Evolutionary conservation across 2,329 filamentous ascomycete species (phyloP).

Genomic region (Penicillium sp.): DNA sequence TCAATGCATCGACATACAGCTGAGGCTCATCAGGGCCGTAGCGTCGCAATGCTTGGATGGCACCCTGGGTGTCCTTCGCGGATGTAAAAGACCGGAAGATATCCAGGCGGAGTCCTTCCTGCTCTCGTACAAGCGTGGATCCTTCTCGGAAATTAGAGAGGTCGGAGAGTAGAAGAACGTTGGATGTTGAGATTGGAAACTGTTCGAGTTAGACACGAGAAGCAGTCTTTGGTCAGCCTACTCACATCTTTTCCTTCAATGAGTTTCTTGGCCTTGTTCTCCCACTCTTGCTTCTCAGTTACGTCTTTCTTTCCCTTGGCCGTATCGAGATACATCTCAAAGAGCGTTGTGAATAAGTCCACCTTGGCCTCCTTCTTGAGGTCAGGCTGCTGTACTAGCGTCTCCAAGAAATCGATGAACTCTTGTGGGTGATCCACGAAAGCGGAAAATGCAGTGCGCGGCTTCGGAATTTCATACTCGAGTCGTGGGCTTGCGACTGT

Average conservation of each 20-base stretch:
- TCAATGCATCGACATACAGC: slow-evolving; percentile 84
- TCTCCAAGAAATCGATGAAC: slow-evolving; percentile 90
- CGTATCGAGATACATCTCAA: slow-evolving; percentile 96
- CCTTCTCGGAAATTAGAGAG: slow-evolving; percentile 86
- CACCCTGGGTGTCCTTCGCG: slow-evolving; percentile 84
- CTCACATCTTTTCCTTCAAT: slow-evolving; percentile 72
- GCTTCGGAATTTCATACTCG: slow-evolving; percentile 75
- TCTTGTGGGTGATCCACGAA: slow-evolving; percentile 93
- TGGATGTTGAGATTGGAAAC: slow-evolving; percentile 86
- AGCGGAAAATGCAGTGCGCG: slow-evolving; percentile 86
- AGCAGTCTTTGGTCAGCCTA: slow-evolving; percentile 13
- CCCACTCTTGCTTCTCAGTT: slow-evolving; percentile 73
- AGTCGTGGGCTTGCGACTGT: slow-evolving; percentile 41
- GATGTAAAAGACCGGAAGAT: slow-evolving; percentile 96
- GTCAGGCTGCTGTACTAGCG: slow-evolving; percentile 69
- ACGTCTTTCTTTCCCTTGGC: slow-evolving; percentile 69
- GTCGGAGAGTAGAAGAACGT: slow-evolving; percentile 87
- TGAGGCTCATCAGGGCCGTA: slow-evolving; percentile 90
- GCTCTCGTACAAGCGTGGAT: slow-evolving; percentile 87
- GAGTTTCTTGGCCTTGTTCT: slow-evolving; percentile 82
- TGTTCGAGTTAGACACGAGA: slow-evolving; percentile 21
- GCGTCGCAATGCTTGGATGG: slow-evolving; percentile 83
- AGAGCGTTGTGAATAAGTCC: slow-evolving; percentile 90
- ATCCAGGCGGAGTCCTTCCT: slow-evolving; percentile 85
- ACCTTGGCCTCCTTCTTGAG: slow-evolving; percentile 72